phyloP scores from a whole-genome alignment of 306 rosid species.

The Geum urbanum region DNA sequence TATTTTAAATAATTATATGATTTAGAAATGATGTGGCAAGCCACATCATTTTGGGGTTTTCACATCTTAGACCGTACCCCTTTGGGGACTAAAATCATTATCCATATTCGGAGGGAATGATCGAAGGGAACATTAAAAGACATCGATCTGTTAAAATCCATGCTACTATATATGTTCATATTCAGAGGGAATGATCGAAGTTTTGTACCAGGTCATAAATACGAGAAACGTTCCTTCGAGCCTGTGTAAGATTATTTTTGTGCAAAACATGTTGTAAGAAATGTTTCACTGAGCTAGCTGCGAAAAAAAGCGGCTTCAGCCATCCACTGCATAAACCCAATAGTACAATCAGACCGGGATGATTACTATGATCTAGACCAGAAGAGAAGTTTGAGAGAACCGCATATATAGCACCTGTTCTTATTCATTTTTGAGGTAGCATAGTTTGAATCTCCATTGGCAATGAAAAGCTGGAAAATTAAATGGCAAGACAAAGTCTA shows the following conservation, averaged over 20 bases:
- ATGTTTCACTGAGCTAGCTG: conserved; percentile 68
- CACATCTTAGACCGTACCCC: too few relatives aligned
- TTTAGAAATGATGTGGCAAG: too few relatives aligned
- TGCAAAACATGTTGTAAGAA: conserved; percentile 61
- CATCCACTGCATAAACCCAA: conserved; percentile 57
- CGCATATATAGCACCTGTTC: conserved; percentile 44
- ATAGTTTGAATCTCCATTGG: conserved; percentile 54
- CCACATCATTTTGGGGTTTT: too few relatives aligned
- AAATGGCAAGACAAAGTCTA: conserved; percentile 4
- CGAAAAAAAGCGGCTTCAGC: conserved; percentile 79
- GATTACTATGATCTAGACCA: not conserved
- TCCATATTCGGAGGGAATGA: too few relatives aligned
- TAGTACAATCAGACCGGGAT: not conserved
- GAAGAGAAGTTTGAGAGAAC: conserved; percentile 1
- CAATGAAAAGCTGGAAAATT: conserved; percentile 62
- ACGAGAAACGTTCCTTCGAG: conserved; percentile 80
- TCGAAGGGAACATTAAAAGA: too few relatives aligned
- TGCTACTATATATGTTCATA: too few relatives aligned
- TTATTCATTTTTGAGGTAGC: conserved; percentile 38
- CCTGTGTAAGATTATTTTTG: conserved; percentile 76
- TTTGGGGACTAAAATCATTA: too few relatives aligned
- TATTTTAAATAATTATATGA: too few relatives aligned
- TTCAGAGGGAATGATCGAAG: not conserved
- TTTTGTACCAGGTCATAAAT: conserved; percentile 72
- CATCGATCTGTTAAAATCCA: not conserved